Conservation (phyloP, 441 rosid genomes). For the Adansonia rubrostipa region DNA sequence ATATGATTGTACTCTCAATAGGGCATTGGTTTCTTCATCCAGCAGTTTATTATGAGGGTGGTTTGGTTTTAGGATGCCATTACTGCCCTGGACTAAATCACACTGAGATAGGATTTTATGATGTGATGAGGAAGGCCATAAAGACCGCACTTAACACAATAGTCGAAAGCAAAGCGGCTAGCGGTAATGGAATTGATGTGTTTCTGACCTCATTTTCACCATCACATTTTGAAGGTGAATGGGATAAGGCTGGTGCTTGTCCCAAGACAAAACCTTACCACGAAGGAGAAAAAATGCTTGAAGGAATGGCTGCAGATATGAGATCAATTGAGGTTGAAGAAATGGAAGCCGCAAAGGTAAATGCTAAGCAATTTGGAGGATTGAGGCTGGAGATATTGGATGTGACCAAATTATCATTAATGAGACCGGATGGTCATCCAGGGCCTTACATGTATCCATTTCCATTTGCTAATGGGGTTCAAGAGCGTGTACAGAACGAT, state of each 20-base stretch:
- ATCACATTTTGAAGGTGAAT: constrained; percentile 88
- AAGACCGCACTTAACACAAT: constrained; percentile 60
- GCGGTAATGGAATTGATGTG: constrained; percentile 37
- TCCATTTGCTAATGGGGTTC: constrained; percentile 76
- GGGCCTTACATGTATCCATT: constrained; percentile 85
- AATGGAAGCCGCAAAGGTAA: constrained; percentile 49
- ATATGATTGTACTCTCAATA: constrained; percentile 65
- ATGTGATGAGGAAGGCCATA: constrained; percentile 70
- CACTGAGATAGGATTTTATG: constrained; percentile 79
- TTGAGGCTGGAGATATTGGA: constrained; percentile 70
- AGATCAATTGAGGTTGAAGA: constrained; percentile 68
- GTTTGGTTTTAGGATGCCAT: constrained; percentile 76
- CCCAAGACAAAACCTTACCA: constrained; percentile 69
- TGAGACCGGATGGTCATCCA: constrained; percentile 90
- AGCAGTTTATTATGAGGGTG: constrained; percentile 75
- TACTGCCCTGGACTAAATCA: constrained; percentile 69
- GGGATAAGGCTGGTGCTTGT: constrained; percentile 92
- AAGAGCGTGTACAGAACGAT: constrained; percentile 81
- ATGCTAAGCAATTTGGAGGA: constrained; percentile 29
- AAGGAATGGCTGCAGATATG: constrained; percentile 83
- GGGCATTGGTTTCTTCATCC: constrained; percentile 98
- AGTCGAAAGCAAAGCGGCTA: constrained; percentile 37
- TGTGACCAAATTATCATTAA: constrained; percentile 66
- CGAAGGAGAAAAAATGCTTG: constrained; percentile 62
- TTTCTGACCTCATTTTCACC: constrained; percentile 80